Evolutionary conservation across 2,329 filamentous ascomycete species (phyloP), one percentile per base, ranked within the genome.

Genomic region (Fusarium luffae): DNA sequence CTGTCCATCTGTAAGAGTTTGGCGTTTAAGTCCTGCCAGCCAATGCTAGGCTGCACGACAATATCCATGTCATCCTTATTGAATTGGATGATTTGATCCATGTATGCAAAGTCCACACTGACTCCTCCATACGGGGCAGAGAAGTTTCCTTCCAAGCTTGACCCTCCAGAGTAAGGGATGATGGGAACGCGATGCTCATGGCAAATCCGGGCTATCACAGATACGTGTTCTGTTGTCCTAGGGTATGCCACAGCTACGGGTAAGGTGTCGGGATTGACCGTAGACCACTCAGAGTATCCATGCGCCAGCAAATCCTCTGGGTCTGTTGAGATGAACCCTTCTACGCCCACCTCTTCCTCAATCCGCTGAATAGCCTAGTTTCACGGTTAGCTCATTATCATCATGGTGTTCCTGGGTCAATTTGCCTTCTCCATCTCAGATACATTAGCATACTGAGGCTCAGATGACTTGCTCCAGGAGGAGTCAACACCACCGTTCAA

Each of bases 1-100:
- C 88, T 90, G 41, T 88, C 85, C 79, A 91, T 88, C 75, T 92
- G 89, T 50, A 89, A 85, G 47, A 90, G 78, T 73, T 88, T 82
- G 69, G 91, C 89, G 74, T 98, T 98, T 61, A 98, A 82, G 54
- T 92, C 89, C 86, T 97, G 94, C 94, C 94, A 98, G n/a, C 92
- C 91, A 12, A 98, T 90, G 9, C 92, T 92, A 5, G 94, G 94
- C 78, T 98, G 94, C 5, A 98, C 93, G 7, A 97, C 92, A 51
- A 97, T 86, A 74, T 98, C 94, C 92, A 97, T 93, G 77, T 97
- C 94, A 6, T 93, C 91, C 71, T 92, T 90, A 78, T 97, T 92
- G 59, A 97, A 85, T 56, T 90, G 85, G 30, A 98, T 73, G 27
- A 97, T 91, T 74, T 90, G 84, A 77, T 97, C 91, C 94, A 98